These are phyloP conservation scores for Populus hybrid DNA, from an alignment of 441 rosid genomes.

Conservation along the genomic window DNA sequence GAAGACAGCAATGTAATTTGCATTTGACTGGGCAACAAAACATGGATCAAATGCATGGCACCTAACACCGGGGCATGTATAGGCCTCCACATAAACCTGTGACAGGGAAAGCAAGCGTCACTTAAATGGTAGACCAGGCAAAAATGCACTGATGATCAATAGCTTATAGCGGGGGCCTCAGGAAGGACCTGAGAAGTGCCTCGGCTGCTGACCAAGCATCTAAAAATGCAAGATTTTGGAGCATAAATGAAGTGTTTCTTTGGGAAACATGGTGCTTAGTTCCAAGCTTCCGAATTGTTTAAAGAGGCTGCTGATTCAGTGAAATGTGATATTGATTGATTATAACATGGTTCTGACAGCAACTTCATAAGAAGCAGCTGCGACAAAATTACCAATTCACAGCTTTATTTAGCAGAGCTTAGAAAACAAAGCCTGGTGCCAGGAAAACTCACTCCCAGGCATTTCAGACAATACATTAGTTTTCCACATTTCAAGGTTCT, in stretches of 20 bases:
- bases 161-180: too few species aligned
- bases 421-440: neutral
- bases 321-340: neutral
- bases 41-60: slow-evolving; percentile 56
- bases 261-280: neutral
- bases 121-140: neutral
- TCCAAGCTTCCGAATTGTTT: neutral
- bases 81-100: slow-evolving; percentile 86
- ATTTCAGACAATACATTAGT: too few species aligned
- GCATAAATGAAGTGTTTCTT: neutral
- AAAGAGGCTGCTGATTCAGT: neutral
- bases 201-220: neutral
- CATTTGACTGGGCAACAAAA: slow-evolving; percentile 81
- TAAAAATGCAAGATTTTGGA: neutral
- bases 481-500: neutral
- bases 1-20: slow-evolving; percentile 76
- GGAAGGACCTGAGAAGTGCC: neutral
- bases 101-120: slow-evolving; percentile 6
- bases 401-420: neutral
- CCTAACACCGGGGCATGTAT: slow-evolving; percentile 68
- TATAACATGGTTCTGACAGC: neutral
- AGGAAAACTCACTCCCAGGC: neutral
- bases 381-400: neutral
- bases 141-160: neutral
- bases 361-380: neutral